phyloP scores from a whole-genome alignment of 2,329 filamentous ascomycete species.

The Scorias spongiosa region DNA sequence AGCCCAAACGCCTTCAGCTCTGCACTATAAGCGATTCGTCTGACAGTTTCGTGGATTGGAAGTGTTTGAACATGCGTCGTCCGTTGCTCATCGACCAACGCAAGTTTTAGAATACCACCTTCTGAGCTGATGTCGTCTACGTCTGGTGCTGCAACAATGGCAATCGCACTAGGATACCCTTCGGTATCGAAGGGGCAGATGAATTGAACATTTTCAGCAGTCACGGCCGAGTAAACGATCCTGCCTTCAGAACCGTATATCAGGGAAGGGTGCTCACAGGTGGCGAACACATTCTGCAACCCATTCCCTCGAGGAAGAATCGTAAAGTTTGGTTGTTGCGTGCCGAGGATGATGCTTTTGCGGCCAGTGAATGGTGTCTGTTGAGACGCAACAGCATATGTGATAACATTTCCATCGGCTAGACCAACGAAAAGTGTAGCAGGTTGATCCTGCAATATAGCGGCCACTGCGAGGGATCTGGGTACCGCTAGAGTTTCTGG shows the following conservation, averaged over 20 bases:
- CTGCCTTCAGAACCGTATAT: slow-evolving; percentile 82
- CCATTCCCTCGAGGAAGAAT: slow-evolving; percentile 52
- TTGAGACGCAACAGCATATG: slow-evolving; percentile 52
- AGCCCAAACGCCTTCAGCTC: slow-evolving; percentile 69
- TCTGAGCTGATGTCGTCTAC: slow-evolving; percentile 1
- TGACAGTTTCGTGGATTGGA: slow-evolving; percentile 64
- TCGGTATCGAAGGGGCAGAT: slow-evolving; percentile 72
- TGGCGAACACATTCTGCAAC: slow-evolving; percentile 73
- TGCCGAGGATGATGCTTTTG: slow-evolving; percentile 74
- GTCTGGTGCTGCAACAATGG: slow-evolving; percentile 48
- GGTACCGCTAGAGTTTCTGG: slow-evolving; percentile 64
- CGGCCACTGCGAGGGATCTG: slow-evolving; percentile 63
- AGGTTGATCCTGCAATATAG: slow-evolving; percentile 50
- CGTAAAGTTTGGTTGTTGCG: slow-evolving; percentile 68
- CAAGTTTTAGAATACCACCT: slow-evolving; percentile 59
- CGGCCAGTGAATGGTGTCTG: slow-evolving; percentile 52
- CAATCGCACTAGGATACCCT: slow-evolving; percentile 66
- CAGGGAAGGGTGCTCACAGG: slow-evolving; percentile 82
- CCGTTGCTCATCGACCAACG: slow-evolving; percentile 65
- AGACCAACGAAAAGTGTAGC: slow-evolving; percentile 79
- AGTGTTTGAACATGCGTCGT: slow-evolving; percentile 79
- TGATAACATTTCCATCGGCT: slow-evolving; percentile 82
- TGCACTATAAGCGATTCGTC: slow-evolving; percentile 73
- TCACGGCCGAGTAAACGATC: slow-evolving; percentile 85
- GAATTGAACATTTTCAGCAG: slow-evolving; percentile 67